Percentiles rank a stretch among this genome's conserved stretches.
phyloP scores from a whole-genome alignment of 78 protist species.

The Dictyostelium citrinum region DNA sequence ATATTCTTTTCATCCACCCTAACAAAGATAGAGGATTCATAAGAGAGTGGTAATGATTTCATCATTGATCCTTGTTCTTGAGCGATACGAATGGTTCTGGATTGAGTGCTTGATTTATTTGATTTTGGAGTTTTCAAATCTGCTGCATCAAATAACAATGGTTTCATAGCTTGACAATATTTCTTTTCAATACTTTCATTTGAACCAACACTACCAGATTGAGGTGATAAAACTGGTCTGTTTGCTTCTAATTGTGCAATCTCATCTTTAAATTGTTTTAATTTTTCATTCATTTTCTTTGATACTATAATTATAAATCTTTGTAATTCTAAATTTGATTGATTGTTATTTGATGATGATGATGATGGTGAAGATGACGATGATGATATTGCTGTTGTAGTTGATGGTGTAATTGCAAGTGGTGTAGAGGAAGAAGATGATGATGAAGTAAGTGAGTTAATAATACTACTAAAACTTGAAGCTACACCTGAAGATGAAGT shows the following conservation, averaged over 20 bases:
- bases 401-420: background rate
- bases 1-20: constrained; percentile 68
- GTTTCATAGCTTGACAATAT: constrained; percentile 10
- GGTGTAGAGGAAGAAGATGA: background rate
- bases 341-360: background rate
- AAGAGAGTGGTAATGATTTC: constrained; percentile 52
- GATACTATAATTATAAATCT: background rate
- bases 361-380: background rate
- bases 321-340: background rate
- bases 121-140: background rate
- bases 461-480: background rate
- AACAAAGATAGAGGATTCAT: constrained; percentile 53
- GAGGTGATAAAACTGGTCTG: background rate
- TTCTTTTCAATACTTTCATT: constrained; percentile 5
- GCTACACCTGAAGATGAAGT: too few species aligned
- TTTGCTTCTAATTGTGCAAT: constrained; percentile 9
- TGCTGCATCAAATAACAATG: background rate
- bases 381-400: background rate
- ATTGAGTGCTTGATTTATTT: background rate
- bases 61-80: constrained; percentile 74
- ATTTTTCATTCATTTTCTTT: constrained; percentile 12
- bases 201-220: background rate
- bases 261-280: constrained; percentile 37
- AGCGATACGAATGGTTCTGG: constrained; percentile 63
- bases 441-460: background rate